Percentiles rank a stretch among this genome's conserved stretches.
These are phyloP conservation scores for Mitragyna speciosa DNA, from an alignment of 257 asterid species.

Conservation along the genomic window DNA sequence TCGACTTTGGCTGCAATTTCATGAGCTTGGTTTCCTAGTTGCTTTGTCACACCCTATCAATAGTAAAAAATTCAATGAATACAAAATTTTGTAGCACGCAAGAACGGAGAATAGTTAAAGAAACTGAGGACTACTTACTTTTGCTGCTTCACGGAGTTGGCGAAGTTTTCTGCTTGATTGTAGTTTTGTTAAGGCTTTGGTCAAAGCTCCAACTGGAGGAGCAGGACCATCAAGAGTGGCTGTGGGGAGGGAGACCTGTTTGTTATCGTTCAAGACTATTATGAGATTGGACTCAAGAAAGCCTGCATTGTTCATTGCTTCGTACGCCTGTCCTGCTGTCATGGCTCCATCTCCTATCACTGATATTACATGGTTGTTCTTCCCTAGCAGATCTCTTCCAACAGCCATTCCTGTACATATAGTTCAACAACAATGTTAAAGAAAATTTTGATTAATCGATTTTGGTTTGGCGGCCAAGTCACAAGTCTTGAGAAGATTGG, in stretches of 20 bases:
- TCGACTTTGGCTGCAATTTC: conserved; percentile 59
- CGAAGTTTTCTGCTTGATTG: conserved; percentile 52
- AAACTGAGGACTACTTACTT: conserved; percentile 26
- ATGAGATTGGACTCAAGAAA: conserved; percentile 65
- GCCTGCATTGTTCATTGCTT: conserved; percentile 76
- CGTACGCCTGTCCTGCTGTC: conserved; percentile 89
- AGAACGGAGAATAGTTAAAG: background rate
- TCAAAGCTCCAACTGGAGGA: conserved; percentile 71
- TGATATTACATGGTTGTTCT: conserved; percentile 56
- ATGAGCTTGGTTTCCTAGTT: conserved; percentile 44
- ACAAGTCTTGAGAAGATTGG: background rate
- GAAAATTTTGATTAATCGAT: background rate
- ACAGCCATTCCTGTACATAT: conserved; percentile 64
- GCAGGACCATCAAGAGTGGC: conserved; percentile 83
- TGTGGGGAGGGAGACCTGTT: conserved; percentile 69
- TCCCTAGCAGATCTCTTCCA: conserved; percentile 60
- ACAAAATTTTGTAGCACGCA: too few relatives aligned
- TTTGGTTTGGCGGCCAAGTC: background rate
- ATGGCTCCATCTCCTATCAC: conserved; percentile 86
- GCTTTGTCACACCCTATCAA: conserved; percentile 43
- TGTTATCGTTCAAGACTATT: conserved; percentile 60
- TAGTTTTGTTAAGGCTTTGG: conserved; percentile 48
- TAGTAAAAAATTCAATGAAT: background rate
- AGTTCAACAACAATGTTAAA: background rate
- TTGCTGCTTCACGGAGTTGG: conserved; percentile 58